These are phyloP conservation scores for Acacia pycnantha DNA, from an alignment of 331 rosid species.

Conservation along the genomic window DNA sequence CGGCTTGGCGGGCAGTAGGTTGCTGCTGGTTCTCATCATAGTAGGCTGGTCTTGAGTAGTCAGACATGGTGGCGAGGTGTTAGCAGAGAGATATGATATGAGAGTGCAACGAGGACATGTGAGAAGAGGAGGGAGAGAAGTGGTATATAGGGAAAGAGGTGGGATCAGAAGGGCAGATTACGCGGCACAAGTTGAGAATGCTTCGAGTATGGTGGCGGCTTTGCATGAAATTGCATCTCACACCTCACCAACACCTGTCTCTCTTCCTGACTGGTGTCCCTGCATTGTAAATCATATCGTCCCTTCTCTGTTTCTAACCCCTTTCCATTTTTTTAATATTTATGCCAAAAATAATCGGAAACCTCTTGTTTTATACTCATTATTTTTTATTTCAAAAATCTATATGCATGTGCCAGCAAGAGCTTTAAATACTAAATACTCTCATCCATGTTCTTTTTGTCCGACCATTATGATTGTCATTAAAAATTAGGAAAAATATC, in stretches of 20 bases:
- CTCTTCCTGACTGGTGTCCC: conserved; percentile 26
- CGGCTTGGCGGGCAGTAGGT: conserved; percentile 43
- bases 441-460: background rate
- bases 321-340: background rate
- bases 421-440: background rate
- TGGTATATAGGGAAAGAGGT: conserved; percentile 25
- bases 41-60: conserved; percentile 35
- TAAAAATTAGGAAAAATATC: background rate
- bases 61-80: conserved; percentile 26
- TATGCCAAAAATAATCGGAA: background rate
- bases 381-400: background rate
- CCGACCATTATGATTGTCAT: background rate
- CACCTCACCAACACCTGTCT: conserved; percentile 39
- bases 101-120: background rate
- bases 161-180: conserved; percentile 17
- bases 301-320: background rate
- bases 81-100: background rate
- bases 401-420: background rate
- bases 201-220: conserved; percentile 38
- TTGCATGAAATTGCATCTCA: conserved; percentile 37
- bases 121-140: background rate
- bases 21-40: conserved; percentile 9
- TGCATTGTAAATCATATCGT: background rate
- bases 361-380: background rate
- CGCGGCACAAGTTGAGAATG: conserved; percentile 39